Evolutionary conservation across 345 rosid genomes (phyloP).

Genomic region (Eucalyptus albens): DNA sequence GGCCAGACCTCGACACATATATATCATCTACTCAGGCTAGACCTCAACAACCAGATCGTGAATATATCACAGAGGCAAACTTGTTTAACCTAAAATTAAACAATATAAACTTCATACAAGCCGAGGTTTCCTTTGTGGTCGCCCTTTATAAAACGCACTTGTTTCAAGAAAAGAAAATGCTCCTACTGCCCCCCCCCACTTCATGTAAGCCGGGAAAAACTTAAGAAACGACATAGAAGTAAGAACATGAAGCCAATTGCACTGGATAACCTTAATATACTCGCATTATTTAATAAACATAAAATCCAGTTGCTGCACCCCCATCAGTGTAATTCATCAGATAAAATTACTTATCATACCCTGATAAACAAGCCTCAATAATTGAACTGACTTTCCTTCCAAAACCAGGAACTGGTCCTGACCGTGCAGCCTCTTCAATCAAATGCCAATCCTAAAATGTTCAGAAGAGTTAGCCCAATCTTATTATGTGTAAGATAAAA

Average conservation of each 20-base stretch:
- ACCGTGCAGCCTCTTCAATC: constrained; percentile 50
- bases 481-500: background rate
- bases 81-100: fast-evolving
- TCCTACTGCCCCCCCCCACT: background rate
- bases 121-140: background rate
- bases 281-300: background rate
- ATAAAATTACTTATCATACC: constrained; percentile 26
- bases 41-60: background rate
- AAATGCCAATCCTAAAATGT: constrained; percentile 43
- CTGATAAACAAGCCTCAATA: constrained; percentile 41
- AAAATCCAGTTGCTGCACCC: background rate
- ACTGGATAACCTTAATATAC: background rate
- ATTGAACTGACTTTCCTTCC: constrained; percentile 60
- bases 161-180: background rate
- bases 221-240: background rate
- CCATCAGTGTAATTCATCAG: background rate
- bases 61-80: background rate
- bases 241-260: background rate
- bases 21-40: background rate
- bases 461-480: fast-evolving
- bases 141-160: background rate
- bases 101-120: background rate
- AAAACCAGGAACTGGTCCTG: constrained; percentile 45
- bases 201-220: background rate
- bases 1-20: background rate